Base-by-base conservation (phyloP, 2,329 filamentous ascomycete species). In the Diaporthe batatas region DNA sequence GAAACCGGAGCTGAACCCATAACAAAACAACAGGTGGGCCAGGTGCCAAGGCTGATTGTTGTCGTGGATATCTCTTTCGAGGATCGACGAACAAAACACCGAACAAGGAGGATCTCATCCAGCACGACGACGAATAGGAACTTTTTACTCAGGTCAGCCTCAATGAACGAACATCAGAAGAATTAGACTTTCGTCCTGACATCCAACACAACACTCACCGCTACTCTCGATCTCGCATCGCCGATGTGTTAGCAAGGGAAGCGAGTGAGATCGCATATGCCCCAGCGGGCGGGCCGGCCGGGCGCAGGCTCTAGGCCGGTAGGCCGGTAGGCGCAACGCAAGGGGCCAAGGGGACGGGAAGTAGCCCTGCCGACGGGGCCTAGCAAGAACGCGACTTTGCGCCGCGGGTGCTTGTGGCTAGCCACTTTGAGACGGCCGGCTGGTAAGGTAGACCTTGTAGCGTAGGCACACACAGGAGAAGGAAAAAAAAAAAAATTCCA, bases 201-300 rank as follows among this genome's bases (percentile, higher is more conserved):
- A 25, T 36, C 29, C 10, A 14, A 4, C 36, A 29, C 23, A n/a
- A 65, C 44, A 65, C 62, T 36, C 62, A 65, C 62, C 62, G 62
- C 62, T 65, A 51, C 44, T 65, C 62, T 36, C 23, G 62, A 65
- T 65, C 62, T 65, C n/a, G 62, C 44, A 65, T 65, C 62, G 62
- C 62, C 62, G 62, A 65, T 65, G 8, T 2, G 29, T 65, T 51
- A 36, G 16, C 59, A 51, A 1, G 3, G 25, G 62, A 44, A 65
- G 21, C 8, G 44, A 51, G 44, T 14, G 44, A 65, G 62, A 53
- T 65, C 62, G 62, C 36, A 39, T 47, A 65, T 23, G 29, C 29
- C 11, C 1, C 47, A 11, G 62, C 62, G 62, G 62, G 62, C 62
- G 44, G 62, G 47, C 44, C 62, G 62, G 29, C 29, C 29, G 29